These are phyloP conservation scores for Moesziomyces globuligerus DNA, from an alignment of 1,284 basidiomycete genomes.

Conservation along the genomic window DNA sequence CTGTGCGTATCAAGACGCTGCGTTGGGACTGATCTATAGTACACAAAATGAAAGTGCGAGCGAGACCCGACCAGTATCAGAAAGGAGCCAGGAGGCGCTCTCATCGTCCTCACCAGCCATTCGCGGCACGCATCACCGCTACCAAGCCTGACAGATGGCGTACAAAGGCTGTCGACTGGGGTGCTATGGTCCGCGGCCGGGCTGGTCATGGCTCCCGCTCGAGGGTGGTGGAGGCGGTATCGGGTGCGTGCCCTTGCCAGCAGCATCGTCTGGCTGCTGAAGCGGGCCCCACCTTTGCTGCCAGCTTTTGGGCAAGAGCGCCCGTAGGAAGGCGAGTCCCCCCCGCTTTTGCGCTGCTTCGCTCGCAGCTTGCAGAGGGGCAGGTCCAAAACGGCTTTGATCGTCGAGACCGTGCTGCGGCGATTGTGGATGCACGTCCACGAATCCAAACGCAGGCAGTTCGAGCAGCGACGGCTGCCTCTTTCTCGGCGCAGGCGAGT, in stretches of 20 bases:
- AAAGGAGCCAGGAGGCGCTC: too few species aligned
- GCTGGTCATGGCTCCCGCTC: not conserved
- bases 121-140: too few species aligned
- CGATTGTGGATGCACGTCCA: conserved; percentile 16
- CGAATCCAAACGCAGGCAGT: conserved; percentile 14
- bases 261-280: not conserved
- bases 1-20: too few species aligned
- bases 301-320: conserved; percentile 39
- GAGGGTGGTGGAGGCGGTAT: not conserved
- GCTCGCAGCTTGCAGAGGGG: conserved; percentile 6
- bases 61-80: too few species aligned
- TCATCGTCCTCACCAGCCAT: too few species aligned
- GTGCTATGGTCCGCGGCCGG: not conserved
- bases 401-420: conserved; percentile 9
- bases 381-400: conserved; percentile 46
- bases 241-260: too few species aligned
- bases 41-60: too few species aligned
- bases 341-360: conserved; percentile 7
- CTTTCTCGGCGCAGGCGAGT: not conserved
- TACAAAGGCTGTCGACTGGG: too few species aligned
- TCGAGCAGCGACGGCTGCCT: conserved; percentile 33
- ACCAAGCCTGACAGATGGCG: too few species aligned
- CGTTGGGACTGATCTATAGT: too few species aligned
- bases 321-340: conserved; percentile 17
- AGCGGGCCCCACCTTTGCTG: conserved; percentile 19